Evolutionary conservation across 805 yeast species (phyloP), one percentile per base, ranked within the genome.

Genomic region (Kodamaea fukazawae): DNA sequence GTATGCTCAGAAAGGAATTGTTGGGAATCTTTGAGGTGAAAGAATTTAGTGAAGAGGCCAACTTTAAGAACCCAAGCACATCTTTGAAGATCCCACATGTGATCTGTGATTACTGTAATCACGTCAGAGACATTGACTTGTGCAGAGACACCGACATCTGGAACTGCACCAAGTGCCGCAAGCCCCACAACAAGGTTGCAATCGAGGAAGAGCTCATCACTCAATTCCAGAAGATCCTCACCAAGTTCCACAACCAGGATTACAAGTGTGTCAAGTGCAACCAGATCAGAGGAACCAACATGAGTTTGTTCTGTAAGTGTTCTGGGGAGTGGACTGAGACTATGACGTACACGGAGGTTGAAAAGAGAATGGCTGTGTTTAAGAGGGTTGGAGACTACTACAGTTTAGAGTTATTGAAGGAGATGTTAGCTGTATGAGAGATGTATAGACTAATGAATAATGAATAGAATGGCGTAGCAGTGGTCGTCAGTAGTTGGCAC

Each of bases 241-340:
- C 81, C n/a, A 63, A 70, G 38, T 93, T 75, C 60, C 78, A 78
- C 57, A 67, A 75, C 15, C 99, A 93, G 61, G 98, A 91, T 60
- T 67, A 85, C 51, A 77, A 75, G 50, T 93, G 99, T 60, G 55
- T 66, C 12, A 88, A 86, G 55, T 93, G 99, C 61, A 72, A 76
- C 17, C 76, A 69, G 41, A 67, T 87, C 41, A 78, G 79, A 51
- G 79, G 76, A 26, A 82, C 78, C 49, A 81, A 83, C 46, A 70
- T 93, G 75, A 75, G 88, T 23, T 70, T 70, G 22, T 79, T 79
- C 57, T 95, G 99, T 61, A 63, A 76, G 14, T 93, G 99, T 58
- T 91, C 99, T 0, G 99, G 99, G 7, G 57, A 63, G 11, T 89
- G 96, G 96, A 67, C 60, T 3, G 81, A 78, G 34, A 78, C 86